Percentiles rank a stretch among this genome's conserved stretches.
These are phyloP conservation scores for Dictyostelium intermedium DNA, from an alignment of 78 protist genomes.

Conservation along the genomic window DNA sequence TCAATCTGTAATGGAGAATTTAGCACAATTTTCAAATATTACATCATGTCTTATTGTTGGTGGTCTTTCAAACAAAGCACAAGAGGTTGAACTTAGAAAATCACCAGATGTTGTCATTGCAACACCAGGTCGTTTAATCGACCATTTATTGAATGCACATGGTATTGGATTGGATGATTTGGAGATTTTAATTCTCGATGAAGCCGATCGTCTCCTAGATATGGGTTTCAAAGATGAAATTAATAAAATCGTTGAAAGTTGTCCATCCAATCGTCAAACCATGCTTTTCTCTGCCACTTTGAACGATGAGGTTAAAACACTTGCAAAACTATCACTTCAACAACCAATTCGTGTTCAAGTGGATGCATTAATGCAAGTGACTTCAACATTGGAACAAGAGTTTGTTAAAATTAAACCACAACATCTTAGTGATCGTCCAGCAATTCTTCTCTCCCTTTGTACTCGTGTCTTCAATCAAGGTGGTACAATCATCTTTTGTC, in stretches of 20 bases:
- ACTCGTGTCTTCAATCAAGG: constrained; percentile 57
- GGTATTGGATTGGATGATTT: constrained; percentile 84
- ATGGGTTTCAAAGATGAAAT: constrained; percentile 92
- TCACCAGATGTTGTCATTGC: constrained; percentile 93
- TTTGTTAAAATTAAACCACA: constrained; percentile 80
- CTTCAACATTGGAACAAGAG: constrained; percentile 84
- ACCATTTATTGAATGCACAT: constrained; percentile 88
- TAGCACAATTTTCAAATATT: constrained; percentile 83
- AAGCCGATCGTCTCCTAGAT: constrained; percentile 94
- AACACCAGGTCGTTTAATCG: constrained; percentile 96
- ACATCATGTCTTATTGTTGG: constrained; percentile 88
- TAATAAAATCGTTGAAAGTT: constrained; percentile 79
- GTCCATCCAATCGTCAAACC: constrained; percentile 90
- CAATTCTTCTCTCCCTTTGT: constrained; percentile 39
- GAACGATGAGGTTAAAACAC: constrained; percentile 85
- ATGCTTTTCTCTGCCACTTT: constrained; percentile 95
- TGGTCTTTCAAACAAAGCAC: constrained; percentile 84
- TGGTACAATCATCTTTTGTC: constrained; percentile 63
- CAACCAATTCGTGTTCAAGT: constrained; percentile 86
- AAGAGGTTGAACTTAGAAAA: constrained; percentile 78
- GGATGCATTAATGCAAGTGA: constrained; percentile 78
- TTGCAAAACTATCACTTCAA: constrained; percentile 72
- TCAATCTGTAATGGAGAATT: constrained; percentile 76
- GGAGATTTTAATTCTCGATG: constrained; percentile 90
- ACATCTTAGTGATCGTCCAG: constrained; percentile 60